Percentiles rank a stretch among this genome's conserved stretches.
Conservation (phyloP, 495 filamentous ascomycete species). For the Hypoxylon crocopeplum region DNA sequence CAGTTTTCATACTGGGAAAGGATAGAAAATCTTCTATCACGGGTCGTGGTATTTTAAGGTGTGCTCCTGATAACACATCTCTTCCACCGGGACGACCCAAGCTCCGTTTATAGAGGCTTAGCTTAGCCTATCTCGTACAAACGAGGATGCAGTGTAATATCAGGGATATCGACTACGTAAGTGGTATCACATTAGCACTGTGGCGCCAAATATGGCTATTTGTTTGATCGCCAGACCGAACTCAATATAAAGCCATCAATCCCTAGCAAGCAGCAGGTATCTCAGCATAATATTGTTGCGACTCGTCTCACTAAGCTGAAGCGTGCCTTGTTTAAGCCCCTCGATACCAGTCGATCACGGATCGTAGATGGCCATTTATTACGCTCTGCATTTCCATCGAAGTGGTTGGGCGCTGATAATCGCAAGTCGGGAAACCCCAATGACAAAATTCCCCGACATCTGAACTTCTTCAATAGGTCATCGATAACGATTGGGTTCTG, state of each 20-base stretch:
- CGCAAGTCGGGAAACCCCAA: not conserved
- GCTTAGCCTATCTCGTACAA: not conserved
- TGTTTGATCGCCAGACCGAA: too few relatives aligned
- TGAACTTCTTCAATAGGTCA: not conserved
- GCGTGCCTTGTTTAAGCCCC: slow-evolving; percentile 8
- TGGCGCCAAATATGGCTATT: too few relatives aligned
- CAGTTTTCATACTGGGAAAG: slow-evolving; percentile 1
- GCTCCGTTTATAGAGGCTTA: not conserved
- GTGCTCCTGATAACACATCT: too few relatives aligned
- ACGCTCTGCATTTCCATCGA: slow-evolving; percentile 10
- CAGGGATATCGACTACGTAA: slow-evolving; percentile 1
- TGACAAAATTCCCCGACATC: not conserved
- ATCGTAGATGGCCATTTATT: slow-evolving; percentile 24
- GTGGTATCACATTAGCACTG: too few relatives aligned
- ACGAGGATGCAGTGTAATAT: not conserved
- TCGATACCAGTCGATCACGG: slow-evolving; percentile 21
- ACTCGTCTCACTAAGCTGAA: slow-evolving; percentile 2
- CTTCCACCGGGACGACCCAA: not conserved
- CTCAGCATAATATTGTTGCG: not conserved
- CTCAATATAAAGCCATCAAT: too few relatives aligned
- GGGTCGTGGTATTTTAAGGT: not conserved
- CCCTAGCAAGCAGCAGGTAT: too few relatives aligned
- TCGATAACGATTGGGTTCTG: slow-evolving; percentile 23
- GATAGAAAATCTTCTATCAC: not conserved
- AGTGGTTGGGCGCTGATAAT: not conserved